Evolutionary conservation across 257 asterid genomes (phyloP), one percentile per base, ranked within the genome.

Genomic region (Ilex asprella): DNA sequence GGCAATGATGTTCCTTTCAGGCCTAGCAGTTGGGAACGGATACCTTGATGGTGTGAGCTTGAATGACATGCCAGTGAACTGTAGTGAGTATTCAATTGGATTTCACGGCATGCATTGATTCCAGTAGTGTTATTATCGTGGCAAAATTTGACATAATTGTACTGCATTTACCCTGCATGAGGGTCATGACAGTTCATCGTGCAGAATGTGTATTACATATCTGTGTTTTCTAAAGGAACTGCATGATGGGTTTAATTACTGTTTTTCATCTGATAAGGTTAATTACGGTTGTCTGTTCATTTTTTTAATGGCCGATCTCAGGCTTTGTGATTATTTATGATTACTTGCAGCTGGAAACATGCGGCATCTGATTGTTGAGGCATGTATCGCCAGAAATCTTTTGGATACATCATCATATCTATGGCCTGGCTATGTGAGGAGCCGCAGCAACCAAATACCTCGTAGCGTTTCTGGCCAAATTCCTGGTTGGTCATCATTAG

Each of bases 381-480:
- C 94, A 61, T 93, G 99, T 76, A 87, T 93, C 74, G 97, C 99
- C 59, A 82, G 99, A 76, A 81, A 89, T 75, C 67, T 93, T 62
- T 74, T 93, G 87, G 96, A 89, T 64, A 89, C 95, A 47, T 87
- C 96, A 43, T 91, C 99, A 54, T 93, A 93, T 78, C 58, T 74
- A 73, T 93, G 99, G 97, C 95, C 96, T 49, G 96, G 99, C 70
- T 93, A 93, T 75, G 95, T 93, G 60, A 87, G 83, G 75, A 90
- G 95, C 60, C 89, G 74, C 63, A 67, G 85, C 72, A 84, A 81
- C 72, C 95, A 89, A 77, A 78, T 87, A 61, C 95, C 95, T 65
- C 85, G 88, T 65, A 84, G 76, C 67, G 65, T 84, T 71, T 78
- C 97, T 9, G 86, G 86, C 64, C 96, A 84, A 76, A 73, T 76